Conservation (phyloP, 305 asterid genomes). For the Fraxinus velutina region DNA sequence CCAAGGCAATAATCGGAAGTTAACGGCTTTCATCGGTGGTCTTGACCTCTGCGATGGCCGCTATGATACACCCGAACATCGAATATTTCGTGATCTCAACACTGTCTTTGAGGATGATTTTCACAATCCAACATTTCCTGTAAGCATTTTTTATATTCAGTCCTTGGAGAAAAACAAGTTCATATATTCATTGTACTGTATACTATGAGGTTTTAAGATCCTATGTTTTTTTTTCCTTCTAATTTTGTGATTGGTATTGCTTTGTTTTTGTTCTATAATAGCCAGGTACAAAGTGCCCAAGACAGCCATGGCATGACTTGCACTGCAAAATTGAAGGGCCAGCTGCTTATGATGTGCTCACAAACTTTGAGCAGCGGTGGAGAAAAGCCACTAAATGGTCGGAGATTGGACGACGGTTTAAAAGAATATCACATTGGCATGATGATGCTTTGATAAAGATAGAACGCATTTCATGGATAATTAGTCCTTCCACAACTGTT, state of each 20-base stretch:
- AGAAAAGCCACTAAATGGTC: slow-evolving; percentile 77
- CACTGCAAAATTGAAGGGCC: slow-evolving; percentile 95
- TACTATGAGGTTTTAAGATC: not conserved
- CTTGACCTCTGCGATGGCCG: slow-evolving; percentile 94
- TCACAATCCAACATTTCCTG: slow-evolving; percentile 78
- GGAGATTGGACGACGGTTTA: slow-evolving; percentile 58
- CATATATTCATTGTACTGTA: not conserved
- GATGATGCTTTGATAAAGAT: slow-evolving; percentile 79
- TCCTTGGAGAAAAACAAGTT: not conserved
- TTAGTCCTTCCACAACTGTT: slow-evolving; percentile 50
- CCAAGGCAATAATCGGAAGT: slow-evolving; percentile 65
- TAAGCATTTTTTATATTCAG: slow-evolving; percentile 29
- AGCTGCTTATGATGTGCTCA: slow-evolving; percentile 84
- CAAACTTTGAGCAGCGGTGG: slow-evolving; percentile 94
- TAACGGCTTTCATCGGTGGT: slow-evolving; percentile 81
- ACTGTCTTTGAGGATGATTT: slow-evolving; percentile 70
- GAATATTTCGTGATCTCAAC: slow-evolving; percentile 66
- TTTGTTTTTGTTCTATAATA: slow-evolving; percentile 29
- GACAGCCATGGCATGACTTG: slow-evolving; percentile 94
- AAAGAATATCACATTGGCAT: slow-evolving; percentile 66
- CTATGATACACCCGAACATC: slow-evolving; percentile 90
- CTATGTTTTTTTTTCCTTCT: not conserved
- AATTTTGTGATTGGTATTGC: not conserved
- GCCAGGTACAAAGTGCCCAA: slow-evolving; percentile 77
- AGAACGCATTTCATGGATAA: slow-evolving; percentile 82